Conservation (phyloP, 1,139 yeast species). For the Kluyveromyces marxianus region DNA sequence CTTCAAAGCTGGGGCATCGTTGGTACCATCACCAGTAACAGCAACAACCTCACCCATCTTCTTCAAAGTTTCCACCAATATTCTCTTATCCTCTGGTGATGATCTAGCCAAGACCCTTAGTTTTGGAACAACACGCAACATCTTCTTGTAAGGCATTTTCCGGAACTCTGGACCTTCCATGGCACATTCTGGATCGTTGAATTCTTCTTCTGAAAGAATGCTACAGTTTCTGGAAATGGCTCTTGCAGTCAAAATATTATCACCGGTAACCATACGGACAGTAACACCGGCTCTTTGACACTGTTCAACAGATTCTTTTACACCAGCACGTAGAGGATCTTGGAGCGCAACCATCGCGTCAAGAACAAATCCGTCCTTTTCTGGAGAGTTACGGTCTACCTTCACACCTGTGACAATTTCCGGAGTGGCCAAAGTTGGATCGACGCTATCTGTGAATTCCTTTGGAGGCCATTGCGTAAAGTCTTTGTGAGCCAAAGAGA, state of each 20-base stretch:
- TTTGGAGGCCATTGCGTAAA: constrained; percentile 67
- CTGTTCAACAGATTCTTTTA: constrained; percentile 75
- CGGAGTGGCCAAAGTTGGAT: constrained; percentile 40
- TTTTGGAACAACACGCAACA: constrained; percentile 55
- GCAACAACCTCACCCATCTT: constrained; percentile 89
- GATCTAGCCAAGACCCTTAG: constrained; percentile 87
- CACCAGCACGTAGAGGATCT: constrained; percentile 90
- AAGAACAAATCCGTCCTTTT: constrained; percentile 37
- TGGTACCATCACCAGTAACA: constrained; percentile 97
- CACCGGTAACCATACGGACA: constrained; percentile 98
- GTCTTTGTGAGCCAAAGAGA: constrained; percentile 75
- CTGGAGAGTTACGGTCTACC: constrained; percentile 12
- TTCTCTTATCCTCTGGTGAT: constrained; percentile 88
- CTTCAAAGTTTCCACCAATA: constrained; percentile 76
- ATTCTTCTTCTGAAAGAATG: constrained; percentile 51
- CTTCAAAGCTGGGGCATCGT: constrained; percentile 91
- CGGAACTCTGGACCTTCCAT: constrained; percentile 95
- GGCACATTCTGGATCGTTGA: constrained; percentile 49
- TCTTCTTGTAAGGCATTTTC: constrained; percentile 50
- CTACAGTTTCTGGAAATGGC: constrained; percentile 87
- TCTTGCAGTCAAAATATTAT: constrained; percentile 79
- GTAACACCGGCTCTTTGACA: constrained; percentile 89
- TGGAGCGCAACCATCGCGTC: constrained; percentile 85
- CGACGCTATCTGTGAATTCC: constrained; percentile 31
- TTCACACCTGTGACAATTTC: constrained; percentile 36